Evolutionary conservation across 257 asterid species (phyloP), one percentile per base, ranked within the genome.

Genomic region (Gentiana straminea): DNA sequence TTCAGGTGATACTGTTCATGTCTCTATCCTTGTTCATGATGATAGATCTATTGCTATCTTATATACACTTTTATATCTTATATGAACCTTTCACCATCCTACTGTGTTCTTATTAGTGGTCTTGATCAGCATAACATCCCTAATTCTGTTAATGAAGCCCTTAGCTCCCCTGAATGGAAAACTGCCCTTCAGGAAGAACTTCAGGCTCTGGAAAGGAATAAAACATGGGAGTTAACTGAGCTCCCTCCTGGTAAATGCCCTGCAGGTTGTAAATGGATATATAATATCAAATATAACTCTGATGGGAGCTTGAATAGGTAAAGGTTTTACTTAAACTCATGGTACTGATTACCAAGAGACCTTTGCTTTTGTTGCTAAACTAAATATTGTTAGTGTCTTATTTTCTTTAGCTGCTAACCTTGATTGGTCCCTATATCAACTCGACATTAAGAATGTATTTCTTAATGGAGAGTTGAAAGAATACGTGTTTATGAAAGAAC

Each of bases 171-270:
- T 1, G n/a, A 41, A 49, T 39, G 52, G 10, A 61, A 39, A 47
- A 51, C 37, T 34, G 43, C 65, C 51, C 43, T 51, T 50, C 51
- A 50, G 35, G 52, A 61, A 39, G 65, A 61, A 38, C 2, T 61
- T n/a, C 0, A 13, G 54, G 58, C 41, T 13, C 49, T 51, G 9
- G 24, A 38, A 15, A 56, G 8, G 36, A 15, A 51, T 9, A 15
- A 33, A 15, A 52, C 56, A 35, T 11, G 49, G 34, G 13, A 61
- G 49, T 10, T 47, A 3, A n/a, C 15, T 45, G 47, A 59, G 33
- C 32, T 59, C 9, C 46, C 55, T 0, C 2, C 45, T 9, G 24
- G 32, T 33, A 48, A 59, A 12, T 15, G 32, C 9, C 13, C 44
- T 34, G 46, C 47, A 6, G 53, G 49, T 1, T 48, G 37, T 6